phyloP scores from a whole-genome alignment of 2,329 filamentous ascomycete species.

The Ceratocystis harringtonii region DNA sequence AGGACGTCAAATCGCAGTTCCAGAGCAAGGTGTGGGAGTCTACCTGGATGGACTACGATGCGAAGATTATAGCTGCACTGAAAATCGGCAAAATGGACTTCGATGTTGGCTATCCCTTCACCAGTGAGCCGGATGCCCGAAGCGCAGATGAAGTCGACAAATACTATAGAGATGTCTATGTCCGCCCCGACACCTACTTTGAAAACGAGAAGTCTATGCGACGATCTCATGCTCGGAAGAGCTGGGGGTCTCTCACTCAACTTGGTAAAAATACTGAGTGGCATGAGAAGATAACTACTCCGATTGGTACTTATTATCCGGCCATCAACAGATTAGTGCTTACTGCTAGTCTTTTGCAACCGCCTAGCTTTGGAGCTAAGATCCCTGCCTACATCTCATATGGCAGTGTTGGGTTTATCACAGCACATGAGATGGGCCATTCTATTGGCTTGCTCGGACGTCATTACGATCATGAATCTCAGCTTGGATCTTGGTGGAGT shows the following conservation, averaged over 20 bases:
- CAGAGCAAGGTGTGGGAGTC: constrained; percentile 41
- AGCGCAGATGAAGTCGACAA: constrained; percentile 39
- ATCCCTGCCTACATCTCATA: constrained; percentile 52
- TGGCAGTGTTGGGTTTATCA: constrained; percentile 50
- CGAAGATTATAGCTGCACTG: constrained; percentile 42
- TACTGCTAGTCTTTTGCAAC: constrained; percentile 55
- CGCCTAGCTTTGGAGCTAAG: constrained; percentile 47
- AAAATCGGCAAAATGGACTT: constrained; percentile 53
- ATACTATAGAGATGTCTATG: constrained; percentile 40
- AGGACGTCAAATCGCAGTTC: constrained; percentile 54
- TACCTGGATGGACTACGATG: constrained; percentile 49
- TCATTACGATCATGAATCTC: constrained; percentile 49
- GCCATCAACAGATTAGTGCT: constrained; percentile 54
- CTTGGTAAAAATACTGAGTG: constrained; percentile 46
- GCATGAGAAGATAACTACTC: constrained; percentile 43
- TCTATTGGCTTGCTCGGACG: constrained; percentile 54
- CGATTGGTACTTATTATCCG: constrained; percentile 53
- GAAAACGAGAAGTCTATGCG: constrained; percentile 39
- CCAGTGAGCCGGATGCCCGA: constrained; percentile 38
- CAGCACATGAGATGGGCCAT: constrained; percentile 55
- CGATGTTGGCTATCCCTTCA: constrained; percentile 53
- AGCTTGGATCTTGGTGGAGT: constrained; percentile 54
- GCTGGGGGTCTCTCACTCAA: constrained; percentile 44
- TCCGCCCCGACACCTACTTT: constrained; percentile 40
- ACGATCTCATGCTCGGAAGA: constrained; percentile 30